phyloP scores from a whole-genome alignment of 1,284 basidiomycete genomes.

The Clitocybe nebularis region DNA sequence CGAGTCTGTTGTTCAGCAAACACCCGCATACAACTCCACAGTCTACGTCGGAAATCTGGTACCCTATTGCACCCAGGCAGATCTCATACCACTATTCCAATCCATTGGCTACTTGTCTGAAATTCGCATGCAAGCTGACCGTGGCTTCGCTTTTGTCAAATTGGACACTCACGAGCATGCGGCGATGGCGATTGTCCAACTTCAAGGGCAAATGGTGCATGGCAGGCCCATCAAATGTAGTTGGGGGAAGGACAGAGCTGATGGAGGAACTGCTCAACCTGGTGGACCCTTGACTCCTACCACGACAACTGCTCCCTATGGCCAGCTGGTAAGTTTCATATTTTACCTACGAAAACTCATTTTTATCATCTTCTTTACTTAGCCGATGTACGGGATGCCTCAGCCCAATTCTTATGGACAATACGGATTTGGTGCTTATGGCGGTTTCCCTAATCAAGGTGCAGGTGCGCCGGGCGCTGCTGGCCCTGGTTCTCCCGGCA shows the following conservation, averaged over 20 bases:
- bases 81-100: constrained; percentile 95
- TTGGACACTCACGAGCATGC: constrained; percentile 97
- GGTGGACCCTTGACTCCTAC: constrained; percentile 59
- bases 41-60: constrained; percentile 99
- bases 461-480: constrained; percentile 43
- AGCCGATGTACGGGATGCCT: constrained; percentile 87
- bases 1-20: constrained; percentile 84
- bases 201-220: constrained; percentile 94
- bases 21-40: constrained; percentile 89
- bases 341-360: constrained; percentile 3
- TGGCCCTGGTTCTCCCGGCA: constrained; percentile 58
- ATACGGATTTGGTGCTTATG: constrained; percentile 73
- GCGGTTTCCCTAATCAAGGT: constrained; percentile 63
- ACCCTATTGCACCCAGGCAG: constrained; percentile 91
- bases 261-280: constrained; percentile 57
- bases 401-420: constrained; percentile 76
- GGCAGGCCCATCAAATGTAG: constrained; percentile 95
- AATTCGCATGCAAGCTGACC: constrained; percentile 97
- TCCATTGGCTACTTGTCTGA: constrained; percentile 97
- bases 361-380: constrained; percentile 12
- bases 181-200: constrained; percentile 92
- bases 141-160: constrained; percentile 98
- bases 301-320: constrained; percentile 64
- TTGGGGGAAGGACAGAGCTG: constrained; percentile 94
- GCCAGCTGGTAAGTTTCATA: constrained; percentile 56